Evolutionary conservation across 768 basidiomycete genomes (phyloP).

Genomic region (Boletus bicolor): DNA sequence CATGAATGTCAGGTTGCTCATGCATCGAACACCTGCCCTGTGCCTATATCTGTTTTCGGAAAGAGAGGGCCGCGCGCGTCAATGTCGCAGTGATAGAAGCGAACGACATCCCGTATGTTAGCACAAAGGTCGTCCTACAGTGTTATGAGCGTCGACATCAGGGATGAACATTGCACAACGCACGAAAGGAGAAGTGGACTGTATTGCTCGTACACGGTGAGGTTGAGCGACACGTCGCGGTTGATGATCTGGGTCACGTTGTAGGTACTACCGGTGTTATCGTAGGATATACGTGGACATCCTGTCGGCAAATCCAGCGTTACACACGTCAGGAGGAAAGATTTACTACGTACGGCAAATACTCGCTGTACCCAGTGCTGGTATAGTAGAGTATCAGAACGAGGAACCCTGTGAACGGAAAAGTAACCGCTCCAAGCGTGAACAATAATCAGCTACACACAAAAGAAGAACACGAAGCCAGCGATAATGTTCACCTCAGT

Average conservation of each 20-base stretch:
- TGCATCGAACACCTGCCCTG: conserved; percentile 67
- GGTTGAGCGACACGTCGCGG: conserved; percentile 51
- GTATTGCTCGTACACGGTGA: conserved; percentile 52
- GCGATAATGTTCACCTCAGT: conserved; percentile 65
- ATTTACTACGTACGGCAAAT: conserved; percentile 46
- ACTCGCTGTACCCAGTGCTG: conserved; percentile 57
- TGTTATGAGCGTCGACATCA: not conserved
- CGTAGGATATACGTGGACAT: conserved; percentile 68
- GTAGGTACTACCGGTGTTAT: conserved; percentile 57
- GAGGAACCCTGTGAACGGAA: conserved; percentile 46
- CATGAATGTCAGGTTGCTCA: conserved; percentile 77
- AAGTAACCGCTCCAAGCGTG: conserved; percentile 53
- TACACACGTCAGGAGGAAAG: not conserved
- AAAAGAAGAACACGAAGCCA: conserved; percentile 70
- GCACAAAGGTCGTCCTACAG: conserved; percentile 57
- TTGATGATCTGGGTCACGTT: conserved; percentile 58
- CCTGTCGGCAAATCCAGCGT: conserved; percentile 16
- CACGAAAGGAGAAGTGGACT: conserved; percentile 59
- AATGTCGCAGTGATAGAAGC: conserved; percentile 75
- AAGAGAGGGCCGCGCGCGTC: conserved; percentile 69
- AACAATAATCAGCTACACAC: conserved; percentile 33
- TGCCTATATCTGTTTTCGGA: conserved; percentile 74
- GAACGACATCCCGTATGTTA: conserved; percentile 81
- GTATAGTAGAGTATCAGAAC: conserved; percentile 66
- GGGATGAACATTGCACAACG: not conserved